Base-by-base conservation (phyloP, 2,329 filamentous ascomycete species). In the Pyrenochaeta sp. region DNA sequence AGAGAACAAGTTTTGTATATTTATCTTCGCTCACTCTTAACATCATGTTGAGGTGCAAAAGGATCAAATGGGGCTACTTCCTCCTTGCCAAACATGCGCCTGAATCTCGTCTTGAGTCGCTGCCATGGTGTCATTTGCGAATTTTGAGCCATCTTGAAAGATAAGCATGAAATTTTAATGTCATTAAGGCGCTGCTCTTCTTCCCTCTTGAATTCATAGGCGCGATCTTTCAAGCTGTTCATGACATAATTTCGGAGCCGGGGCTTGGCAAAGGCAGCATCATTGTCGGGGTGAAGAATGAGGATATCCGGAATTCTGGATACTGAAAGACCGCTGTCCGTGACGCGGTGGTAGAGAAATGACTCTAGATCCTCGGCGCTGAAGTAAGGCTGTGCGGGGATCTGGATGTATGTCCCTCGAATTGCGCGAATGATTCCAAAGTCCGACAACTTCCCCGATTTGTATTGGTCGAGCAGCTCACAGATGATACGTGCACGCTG, bases 401-500 rank as follows among this genome's bases (percentile, higher is more conserved):
- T 44, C 2, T 37, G 27, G 1, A 66, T 43, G n/a, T 43, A 58
- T 1, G 53, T 50, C 7, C 50, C 55, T 9, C 63, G 59, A 2
- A 63, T 36, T 1, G 46, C 44, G 18, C 56, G 56, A 17, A 64
- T 27, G 23, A 63, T 45, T 10, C 51, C 54, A 11, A 47, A 63
- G 32, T 66, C 61, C 0, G 36, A 56, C 9, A 64, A 11, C 7
- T 32, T 10, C 11, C 42, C 47, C 3, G 31, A 20, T 2, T 63
- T 36, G 21, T 48, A 56, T 4, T 42, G 39, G 2, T 43, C 14
- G 10, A 55, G 36, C 0, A 65, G 37, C 1, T 45, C n/a, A 17
- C 53, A 39, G 14, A 63, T 31, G 7, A 62, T 15, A 1, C 51
- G 30, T 1, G 44, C 60, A 30, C 57, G 52, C n/a, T 56, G 40